Evolutionary conservation across 2,329 filamentous ascomycete genomes (phyloP).

Genomic region (Colletotrichum spaethianum): DNA sequence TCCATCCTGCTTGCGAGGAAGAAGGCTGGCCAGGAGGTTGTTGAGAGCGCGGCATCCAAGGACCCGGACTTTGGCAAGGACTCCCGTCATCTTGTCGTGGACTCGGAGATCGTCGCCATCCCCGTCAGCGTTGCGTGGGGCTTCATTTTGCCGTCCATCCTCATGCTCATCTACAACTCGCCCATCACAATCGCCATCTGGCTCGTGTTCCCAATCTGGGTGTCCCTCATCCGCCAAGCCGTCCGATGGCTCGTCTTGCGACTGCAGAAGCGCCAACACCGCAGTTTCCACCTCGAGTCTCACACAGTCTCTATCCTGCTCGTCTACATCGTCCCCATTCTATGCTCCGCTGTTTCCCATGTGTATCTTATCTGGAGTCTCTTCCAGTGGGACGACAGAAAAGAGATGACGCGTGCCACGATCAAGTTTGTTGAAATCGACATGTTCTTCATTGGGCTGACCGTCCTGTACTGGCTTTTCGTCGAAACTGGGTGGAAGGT

Average conservation of each 20-base stretch:
- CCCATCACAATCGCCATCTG: conserved; percentile 59
- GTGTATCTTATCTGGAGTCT: conserved; percentile 57
- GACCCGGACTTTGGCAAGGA: conserved; percentile 49
- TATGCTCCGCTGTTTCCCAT: conserved; percentile 60
- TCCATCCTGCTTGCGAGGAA: conserved; percentile 50
- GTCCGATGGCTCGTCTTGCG: conserved; percentile 48
- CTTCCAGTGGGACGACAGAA: conserved; percentile 59
- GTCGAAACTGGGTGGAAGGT: conserved; percentile 64
- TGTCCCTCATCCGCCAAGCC: conserved; percentile 58
- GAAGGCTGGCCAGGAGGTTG: conserved; percentile 40
- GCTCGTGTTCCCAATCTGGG: conserved; percentile 67
- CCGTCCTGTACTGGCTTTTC: conserved; percentile 67
- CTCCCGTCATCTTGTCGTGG: conserved; percentile 55
- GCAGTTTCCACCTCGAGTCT: conserved; percentile 60
- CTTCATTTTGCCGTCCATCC: conserved; percentile 60
- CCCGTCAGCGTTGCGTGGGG: conserved; percentile 63
- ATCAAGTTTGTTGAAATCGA: conserved; percentile 64
- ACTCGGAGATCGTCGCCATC: conserved; percentile 71
- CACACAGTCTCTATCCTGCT: conserved; percentile 54
- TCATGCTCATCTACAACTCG: conserved; percentile 60
- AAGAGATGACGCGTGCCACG: conserved; percentile 64
- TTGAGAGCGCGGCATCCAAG: conserved; percentile 43
- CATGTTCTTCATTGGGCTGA: conserved; percentile 59
- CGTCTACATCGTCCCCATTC: conserved; percentile 62
- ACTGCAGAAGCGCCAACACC: conserved; percentile 43